Evolutionary conservation across 495 filamentous ascomycete genomes (phyloP), one percentile per base, ranked within the genome.

Genomic region (Aspergillus sparsus): DNA sequence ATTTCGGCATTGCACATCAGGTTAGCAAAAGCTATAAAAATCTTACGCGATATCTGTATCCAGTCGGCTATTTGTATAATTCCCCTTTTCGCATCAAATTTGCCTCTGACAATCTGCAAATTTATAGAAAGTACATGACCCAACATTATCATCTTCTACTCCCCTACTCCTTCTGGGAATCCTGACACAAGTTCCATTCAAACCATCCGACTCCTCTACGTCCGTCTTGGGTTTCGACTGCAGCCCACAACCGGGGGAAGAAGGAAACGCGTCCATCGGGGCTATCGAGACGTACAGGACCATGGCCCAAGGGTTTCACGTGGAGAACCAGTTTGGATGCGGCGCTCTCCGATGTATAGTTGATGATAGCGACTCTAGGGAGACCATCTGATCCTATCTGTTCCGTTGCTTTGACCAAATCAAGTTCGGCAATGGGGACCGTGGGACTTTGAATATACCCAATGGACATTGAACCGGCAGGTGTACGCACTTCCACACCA

Each of bases 141-240:
- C 21, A 3, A 27, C 21, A 27, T 1, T 1, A 1, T 27, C 21
- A 27, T 27, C 21, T 27, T 3, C 21, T 27, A 27, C 21, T 27
- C 21, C 21, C 21, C 21, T 27, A 27, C 3, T 1, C 21, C 21
- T 27, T 27, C 21, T 27, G 21, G 21, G 21, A 1, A 27, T 27
- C 42, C 42, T 45, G 42, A 16, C 42, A 46, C 7, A 52, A 13
- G 35, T 52, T 52, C 49, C 49, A 52, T 33, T 52, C 49, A 13
- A 35, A 12, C 49, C 49, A 52, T 7, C 49, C 49, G 4, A 52
- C 49, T 11, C 49, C 49, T 27, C 32, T 52, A 6, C 49, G 49
- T 18, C 49, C 49, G 35, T 52, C 49, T 27, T 52, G 49, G 1
- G 49, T 15, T n/a, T 36, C 31, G n/a, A 52, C 49, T 27, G 34